phyloP scores from a whole-genome alignment of 2,329 filamentous ascomycete genomes.

The Boeremia exigua region DNA sequence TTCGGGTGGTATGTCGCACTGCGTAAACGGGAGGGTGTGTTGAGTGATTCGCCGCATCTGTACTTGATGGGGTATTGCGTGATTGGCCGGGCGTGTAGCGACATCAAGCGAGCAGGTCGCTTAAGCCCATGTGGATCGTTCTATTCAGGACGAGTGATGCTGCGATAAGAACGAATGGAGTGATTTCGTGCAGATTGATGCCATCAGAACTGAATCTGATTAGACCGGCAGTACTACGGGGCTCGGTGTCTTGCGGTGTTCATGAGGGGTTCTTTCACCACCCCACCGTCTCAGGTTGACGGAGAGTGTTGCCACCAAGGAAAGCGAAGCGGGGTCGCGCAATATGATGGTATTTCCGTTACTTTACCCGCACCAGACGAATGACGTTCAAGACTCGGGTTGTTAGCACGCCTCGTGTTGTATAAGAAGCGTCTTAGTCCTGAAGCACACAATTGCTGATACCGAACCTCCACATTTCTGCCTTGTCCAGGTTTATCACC shows the following conservation, averaged over 20 bases:
- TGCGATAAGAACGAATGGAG: conserved; percentile 30
- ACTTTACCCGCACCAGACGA: conserved; percentile 2
- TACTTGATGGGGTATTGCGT: conserved; percentile 38
- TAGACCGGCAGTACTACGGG: conserved; percentile 23
- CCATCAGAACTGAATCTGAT: conserved; percentile 30
- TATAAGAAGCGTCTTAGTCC: conserved; percentile 21
- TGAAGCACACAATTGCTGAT: not conserved
- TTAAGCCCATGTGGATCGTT: conserved; percentile 6
- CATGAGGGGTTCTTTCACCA: conserved; percentile 15
- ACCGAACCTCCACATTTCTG: not conserved
- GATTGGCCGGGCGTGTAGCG: conserved; percentile 39
- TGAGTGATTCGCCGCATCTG: conserved; percentile 31
- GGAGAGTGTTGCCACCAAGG: conserved; percentile 13
- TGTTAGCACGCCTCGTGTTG: not conserved
- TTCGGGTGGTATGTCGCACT: conserved; percentile 18
- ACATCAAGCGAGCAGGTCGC: conserved; percentile 27
- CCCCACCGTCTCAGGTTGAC: not conserved
- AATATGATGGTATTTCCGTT: conserved; percentile 8
- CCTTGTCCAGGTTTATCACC: not conserved
- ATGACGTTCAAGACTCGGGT: conserved; percentile 4
- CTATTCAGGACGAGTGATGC: conserved; percentile 9
- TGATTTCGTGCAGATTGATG: conserved; percentile 41
- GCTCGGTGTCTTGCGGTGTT: conserved; percentile 11
- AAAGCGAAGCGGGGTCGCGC: conserved; percentile 21
- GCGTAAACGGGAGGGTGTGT: not conserved